A percentile compares a stretch with the other conserved stretches of the same genome.
These are phyloP conservation scores for Camelina neglecta DNA, from an alignment of 345 rosid genomes.

Conservation along the genomic window DNA sequence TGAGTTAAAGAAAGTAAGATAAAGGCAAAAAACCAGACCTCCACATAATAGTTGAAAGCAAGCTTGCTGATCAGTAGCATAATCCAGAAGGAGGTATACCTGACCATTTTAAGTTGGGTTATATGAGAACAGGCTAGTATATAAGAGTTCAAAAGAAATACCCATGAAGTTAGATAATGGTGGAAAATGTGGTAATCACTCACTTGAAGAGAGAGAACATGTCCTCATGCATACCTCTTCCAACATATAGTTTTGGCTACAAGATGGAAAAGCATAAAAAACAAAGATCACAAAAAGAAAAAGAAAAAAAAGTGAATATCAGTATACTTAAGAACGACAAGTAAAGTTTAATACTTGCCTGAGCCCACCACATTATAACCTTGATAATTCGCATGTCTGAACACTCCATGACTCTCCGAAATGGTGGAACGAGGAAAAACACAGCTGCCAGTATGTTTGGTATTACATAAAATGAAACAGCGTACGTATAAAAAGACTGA, in stretches of 20 bases:
- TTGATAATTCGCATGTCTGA: constrained; percentile 74
- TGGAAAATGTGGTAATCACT: constrained; percentile 37
- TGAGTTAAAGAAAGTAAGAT: constrained; percentile 19
- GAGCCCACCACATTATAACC: constrained; percentile 97
- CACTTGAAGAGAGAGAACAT: constrained; percentile 81
- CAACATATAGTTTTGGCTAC: constrained; percentile 95
- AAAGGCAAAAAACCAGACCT: constrained; percentile 55
- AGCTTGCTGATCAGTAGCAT: constrained; percentile 55
- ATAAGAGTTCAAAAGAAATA: background rate
- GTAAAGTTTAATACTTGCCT: constrained; percentile 57
- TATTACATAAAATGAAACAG: constrained; percentile 70
- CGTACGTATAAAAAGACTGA: constrained; percentile 68
- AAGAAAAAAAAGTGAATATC: background rate
- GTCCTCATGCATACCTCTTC: constrained; percentile 98
- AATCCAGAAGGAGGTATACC: constrained; percentile 94
- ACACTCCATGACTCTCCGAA: constrained; percentile 78
- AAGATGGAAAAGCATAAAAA: constrained; percentile 29
- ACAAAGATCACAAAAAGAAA: constrained; percentile 15
- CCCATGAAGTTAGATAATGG: constrained; percentile 7
- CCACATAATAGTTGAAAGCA: constrained; percentile 97
- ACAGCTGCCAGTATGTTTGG: constrained; percentile 79
- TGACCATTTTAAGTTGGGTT: constrained; percentile 39
- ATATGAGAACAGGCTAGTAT: constrained; percentile 25
- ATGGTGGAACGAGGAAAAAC: constrained; percentile 74
- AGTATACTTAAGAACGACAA: constrained; percentile 1